Evolutionary conservation across 2,329 filamentous ascomycete genomes (phyloP).

Genomic region (Pezicula radicicola): DNA sequence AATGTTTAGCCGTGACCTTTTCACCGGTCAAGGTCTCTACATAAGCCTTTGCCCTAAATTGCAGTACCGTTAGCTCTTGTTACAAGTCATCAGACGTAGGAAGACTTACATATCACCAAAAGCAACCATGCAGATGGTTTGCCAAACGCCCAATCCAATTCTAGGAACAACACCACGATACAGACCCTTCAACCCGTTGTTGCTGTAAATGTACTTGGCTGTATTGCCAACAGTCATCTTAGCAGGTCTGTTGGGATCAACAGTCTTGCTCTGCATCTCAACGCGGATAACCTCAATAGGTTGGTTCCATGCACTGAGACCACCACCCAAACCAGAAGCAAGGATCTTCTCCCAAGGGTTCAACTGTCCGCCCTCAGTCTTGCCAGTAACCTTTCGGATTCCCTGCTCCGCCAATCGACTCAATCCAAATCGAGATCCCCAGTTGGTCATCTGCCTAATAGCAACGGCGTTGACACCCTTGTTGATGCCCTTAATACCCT

Average conservation of each 20-base stretch:
- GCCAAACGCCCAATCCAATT: constrained; percentile 95
- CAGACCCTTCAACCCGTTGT: constrained; percentile 85
- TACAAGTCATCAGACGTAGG: not conserved
- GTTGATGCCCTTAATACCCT: constrained; percentile 96
- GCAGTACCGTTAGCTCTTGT: constrained; percentile 25
- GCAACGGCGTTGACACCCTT: constrained; percentile 97
- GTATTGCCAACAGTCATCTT: constrained; percentile 96
- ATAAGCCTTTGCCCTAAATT: constrained; percentile 60
- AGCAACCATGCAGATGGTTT: constrained; percentile 99
- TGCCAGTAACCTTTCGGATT: constrained; percentile 75
- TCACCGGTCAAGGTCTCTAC: constrained; percentile 66
- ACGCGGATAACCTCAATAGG: constrained; percentile 99
- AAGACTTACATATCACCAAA: constrained; percentile 88
- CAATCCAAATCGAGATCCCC: constrained; percentile 94
- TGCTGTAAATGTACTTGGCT: constrained; percentile 81
- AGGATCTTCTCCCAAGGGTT: constrained; percentile 81
- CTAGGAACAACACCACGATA: constrained; percentile 95
- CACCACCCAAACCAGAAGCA: constrained; percentile 84
- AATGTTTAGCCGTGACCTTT: constrained; percentile 64
- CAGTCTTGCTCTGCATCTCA: constrained; percentile 99
- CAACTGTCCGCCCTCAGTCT: constrained; percentile 78
- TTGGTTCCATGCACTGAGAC: constrained; percentile 97
- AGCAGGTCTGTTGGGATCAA: constrained; percentile 96
- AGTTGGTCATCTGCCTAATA: constrained; percentile 99
- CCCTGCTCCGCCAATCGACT: constrained; percentile 86